phyloP scores from a whole-genome alignment of 768 basidiomycete species.

The Filobasidium floriforme region DNA sequence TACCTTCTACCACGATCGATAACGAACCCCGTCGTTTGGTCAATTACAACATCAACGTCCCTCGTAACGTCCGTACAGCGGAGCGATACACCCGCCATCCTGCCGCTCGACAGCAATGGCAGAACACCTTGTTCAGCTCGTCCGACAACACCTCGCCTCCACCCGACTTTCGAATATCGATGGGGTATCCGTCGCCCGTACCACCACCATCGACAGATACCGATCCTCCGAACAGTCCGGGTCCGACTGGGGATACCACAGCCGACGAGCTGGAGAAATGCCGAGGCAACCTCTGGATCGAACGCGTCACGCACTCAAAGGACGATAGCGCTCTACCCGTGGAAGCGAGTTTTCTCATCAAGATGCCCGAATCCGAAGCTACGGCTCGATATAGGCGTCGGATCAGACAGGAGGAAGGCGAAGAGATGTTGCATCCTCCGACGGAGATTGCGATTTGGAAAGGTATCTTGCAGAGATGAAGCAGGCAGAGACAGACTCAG shows the following conservation, averaged over 20 bases:
- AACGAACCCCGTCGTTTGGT: background rate
- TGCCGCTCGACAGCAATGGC: too few relatives aligned
- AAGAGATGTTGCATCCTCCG: background rate
- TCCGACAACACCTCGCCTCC: too few relatives aligned
- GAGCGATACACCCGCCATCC: too few relatives aligned
- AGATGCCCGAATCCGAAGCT: background rate
- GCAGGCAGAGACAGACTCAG: background rate
- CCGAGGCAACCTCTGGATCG: background rate
- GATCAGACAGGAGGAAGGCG: background rate
- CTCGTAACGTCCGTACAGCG: background rate
- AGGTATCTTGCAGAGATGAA: background rate
- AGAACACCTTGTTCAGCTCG: too few relatives aligned
- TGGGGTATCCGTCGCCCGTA: too few relatives aligned
- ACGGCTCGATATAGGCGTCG: background rate
- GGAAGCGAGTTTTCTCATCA: constrained; percentile 9
- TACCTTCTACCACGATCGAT: background rate
- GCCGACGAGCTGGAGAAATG: background rate
- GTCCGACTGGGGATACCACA: too few relatives aligned
- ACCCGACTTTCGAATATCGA: too few relatives aligned
- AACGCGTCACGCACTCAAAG: background rate
- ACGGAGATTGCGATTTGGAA: constrained; percentile 6
- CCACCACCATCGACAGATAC: too few relatives aligned
- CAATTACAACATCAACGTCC: background rate
- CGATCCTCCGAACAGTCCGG: too few relatives aligned
- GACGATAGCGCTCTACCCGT: background rate